Evolutionary conservation across 2,329 filamentous ascomycete species (phyloP).

Genomic region (Cyanodermella asteris): DNA sequence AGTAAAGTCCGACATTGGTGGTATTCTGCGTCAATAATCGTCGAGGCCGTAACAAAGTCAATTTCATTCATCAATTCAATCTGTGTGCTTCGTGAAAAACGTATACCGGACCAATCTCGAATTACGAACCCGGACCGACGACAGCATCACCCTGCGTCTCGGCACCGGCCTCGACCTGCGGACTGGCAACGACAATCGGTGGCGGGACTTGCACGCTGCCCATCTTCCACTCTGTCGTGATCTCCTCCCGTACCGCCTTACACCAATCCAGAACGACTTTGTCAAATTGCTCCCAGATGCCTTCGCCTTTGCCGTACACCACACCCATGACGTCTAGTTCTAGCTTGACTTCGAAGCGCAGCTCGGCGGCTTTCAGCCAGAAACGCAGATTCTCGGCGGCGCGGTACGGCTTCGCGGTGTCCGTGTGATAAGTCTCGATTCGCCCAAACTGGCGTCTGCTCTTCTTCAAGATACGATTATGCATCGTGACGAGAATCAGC

Average conservation of each 20-base stretch:
- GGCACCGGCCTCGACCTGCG: too few species aligned
- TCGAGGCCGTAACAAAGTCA: too few species aligned
- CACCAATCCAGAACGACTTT: conserved; percentile 68
- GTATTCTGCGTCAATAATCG: too few species aligned
- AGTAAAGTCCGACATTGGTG: too few species aligned
- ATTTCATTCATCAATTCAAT: too few species aligned
- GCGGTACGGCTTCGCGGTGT: conserved; percentile 85
- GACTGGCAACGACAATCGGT: too few species aligned
- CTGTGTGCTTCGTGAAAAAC: too few species aligned
- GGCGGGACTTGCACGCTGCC: too few species aligned
- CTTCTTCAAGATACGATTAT: conserved; percentile 71
- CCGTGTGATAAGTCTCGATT: conserved; percentile 75
- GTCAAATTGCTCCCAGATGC: conserved; percentile 66
- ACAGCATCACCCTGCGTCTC: too few species aligned
- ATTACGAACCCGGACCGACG: too few species aligned
- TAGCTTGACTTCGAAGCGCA: conserved; percentile 75
- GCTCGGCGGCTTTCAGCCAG: conserved; percentile 89
- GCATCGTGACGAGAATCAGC: conserved; percentile 58
- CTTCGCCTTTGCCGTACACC: conserved; percentile 46
- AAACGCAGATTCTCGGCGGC: conserved; percentile 82
- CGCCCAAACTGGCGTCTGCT: conserved; percentile 72
- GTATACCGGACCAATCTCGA: too few species aligned
- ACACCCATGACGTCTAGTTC: conserved; percentile 70
- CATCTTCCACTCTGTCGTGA: conserved; percentile 47
- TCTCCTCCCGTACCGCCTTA: conserved; percentile 58